phyloP scores from a whole-genome alignment of 768 basidiomycete genomes.

The Leucocoprinus sp. region DNA sequence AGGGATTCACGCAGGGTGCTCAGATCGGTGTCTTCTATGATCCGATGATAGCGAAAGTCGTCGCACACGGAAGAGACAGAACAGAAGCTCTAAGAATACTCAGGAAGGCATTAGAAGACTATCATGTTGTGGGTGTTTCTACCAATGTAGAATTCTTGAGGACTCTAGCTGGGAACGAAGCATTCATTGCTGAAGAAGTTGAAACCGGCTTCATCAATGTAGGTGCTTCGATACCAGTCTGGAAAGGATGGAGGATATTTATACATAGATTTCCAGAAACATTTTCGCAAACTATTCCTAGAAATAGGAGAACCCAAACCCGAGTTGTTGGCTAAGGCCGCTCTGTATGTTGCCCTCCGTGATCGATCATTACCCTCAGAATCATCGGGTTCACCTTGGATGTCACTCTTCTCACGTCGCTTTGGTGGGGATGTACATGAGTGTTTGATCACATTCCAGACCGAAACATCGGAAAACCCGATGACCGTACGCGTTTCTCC shows the following conservation, averaged over 20 bases:
- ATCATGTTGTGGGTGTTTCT: constrained; percentile 83
- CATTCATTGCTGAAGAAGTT: constrained; percentile 72
- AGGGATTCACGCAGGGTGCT: constrained; percentile 75
- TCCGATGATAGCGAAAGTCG: constrained; percentile 87
- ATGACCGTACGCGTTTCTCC: constrained; percentile 35
- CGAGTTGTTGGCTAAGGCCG: constrained; percentile 68
- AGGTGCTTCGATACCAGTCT: constrained; percentile 4
- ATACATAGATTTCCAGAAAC: constrained; percentile 72
- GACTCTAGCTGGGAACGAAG: constrained; percentile 63
- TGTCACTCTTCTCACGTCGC: constrained; percentile 59
- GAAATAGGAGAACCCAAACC: constrained; percentile 47
- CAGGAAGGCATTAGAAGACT: constrained; percentile 75
- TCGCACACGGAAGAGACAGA: constrained; percentile 80
- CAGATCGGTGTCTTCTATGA: constrained; percentile 87
- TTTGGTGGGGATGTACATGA: constrained; percentile 70
- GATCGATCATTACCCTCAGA: constrained; percentile 33
- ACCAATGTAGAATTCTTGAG: constrained; percentile 90
- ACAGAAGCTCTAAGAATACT: constrained; percentile 78
- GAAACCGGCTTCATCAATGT: constrained; percentile 92
- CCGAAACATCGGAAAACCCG: constrained; percentile 32
- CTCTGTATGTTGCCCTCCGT: constrained; percentile 64
- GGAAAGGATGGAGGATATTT: neutral
- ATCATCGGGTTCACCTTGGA: constrained; percentile 52
- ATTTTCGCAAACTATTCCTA: constrained; percentile 76
- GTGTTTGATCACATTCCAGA: constrained; percentile 53